phyloP scores from a whole-genome alignment of 2,329 filamentous ascomycete genomes.

The Ceratocystis cubensis region DNA sequence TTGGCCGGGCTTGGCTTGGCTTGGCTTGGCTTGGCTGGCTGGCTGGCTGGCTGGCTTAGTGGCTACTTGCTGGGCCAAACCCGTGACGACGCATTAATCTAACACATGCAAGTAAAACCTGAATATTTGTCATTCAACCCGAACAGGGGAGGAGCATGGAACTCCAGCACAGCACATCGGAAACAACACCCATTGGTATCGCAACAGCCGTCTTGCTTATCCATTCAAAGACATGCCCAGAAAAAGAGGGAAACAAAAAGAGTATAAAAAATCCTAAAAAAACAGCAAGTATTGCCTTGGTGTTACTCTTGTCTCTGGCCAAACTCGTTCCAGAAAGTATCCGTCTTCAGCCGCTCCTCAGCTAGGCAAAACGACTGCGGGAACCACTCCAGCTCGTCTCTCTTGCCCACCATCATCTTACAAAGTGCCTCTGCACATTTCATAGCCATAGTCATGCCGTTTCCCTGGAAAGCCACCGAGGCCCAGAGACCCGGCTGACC shows the following conservation, averaged over 20 bases:
- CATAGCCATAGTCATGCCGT: conserved; percentile 53
- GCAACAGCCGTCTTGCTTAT: too few species aligned
- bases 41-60: not conserved
- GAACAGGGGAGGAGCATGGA: too few species aligned
- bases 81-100: too few species aligned
- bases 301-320: not conserved
- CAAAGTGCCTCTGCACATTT: conserved; percentile 46
- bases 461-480: conserved; percentile 50
- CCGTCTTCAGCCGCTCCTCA: conserved; percentile 16
- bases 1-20: not conserved
- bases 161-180: too few species aligned
- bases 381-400: conserved; percentile 38
- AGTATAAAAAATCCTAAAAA: too few species aligned
- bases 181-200: too few species aligned
- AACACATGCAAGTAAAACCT: not conserved
- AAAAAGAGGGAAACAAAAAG: not conserved
- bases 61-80: not conserved
- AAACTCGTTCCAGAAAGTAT: conserved; percentile 18
- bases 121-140: not conserved
- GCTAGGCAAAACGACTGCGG: conserved; percentile 34
- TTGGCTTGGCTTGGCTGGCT: not conserved
- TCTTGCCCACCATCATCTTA: conserved; percentile 36
- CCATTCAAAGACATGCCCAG: not conserved
- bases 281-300: not conserved
- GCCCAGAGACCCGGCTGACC: conserved; percentile 39